Evolutionary conservation across 352 stramenopile genomes (phyloP).

Genomic region (Pythium apleroticum): DNA sequence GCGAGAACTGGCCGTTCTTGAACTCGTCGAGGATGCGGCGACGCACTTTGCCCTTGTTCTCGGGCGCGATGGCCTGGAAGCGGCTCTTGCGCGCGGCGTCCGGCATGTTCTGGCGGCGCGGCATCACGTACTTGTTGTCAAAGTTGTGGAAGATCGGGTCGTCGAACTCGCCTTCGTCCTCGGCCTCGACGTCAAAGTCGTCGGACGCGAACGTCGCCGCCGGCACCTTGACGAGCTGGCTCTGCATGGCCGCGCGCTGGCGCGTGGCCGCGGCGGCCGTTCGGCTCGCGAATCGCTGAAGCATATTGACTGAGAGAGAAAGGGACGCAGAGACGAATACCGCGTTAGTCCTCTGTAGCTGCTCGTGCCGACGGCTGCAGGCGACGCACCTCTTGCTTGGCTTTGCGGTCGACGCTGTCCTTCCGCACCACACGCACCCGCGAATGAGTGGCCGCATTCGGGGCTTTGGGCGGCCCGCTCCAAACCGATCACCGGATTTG

Average conservation of each 20-base stretch:
- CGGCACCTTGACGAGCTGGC: constrained; percentile 35
- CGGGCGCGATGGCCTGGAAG: constrained; percentile 68
- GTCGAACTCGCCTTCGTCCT: constrained; percentile 63
- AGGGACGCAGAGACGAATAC: neutral
- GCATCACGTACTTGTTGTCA: constrained; percentile 44
- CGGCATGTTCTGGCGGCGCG: constrained; percentile 71
- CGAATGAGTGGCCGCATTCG: constrained; percentile 18
- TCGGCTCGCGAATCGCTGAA: constrained; percentile 63
- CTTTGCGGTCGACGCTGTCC: neutral
- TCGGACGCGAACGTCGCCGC: constrained; percentile 38
- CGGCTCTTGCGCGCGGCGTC: constrained; percentile 73
- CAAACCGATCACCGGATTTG: constrained; percentile 4
- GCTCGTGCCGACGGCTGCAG: neutral
- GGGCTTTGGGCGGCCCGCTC: neutral
- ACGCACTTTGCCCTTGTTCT: constrained; percentile 78
- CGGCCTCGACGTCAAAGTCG: constrained; percentile 54
- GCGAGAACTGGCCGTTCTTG: constrained; percentile 66
- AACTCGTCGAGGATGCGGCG: constrained; percentile 79
- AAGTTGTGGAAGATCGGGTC: constrained; percentile 77
- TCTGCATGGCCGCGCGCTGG: constrained; percentile 7
- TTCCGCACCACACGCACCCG: constrained; percentile 2
- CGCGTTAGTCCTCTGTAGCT: neutral
- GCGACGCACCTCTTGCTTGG: neutral
- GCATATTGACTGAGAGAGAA: constrained; percentile 35
- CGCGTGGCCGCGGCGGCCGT: constrained; percentile 32